Percentiles rank a stretch among this genome's conserved stretches.
Evolutionary conservation across 164 flowering plant genomes (phyloP).

Genomic region (Magnolia changhungtana): DNA sequence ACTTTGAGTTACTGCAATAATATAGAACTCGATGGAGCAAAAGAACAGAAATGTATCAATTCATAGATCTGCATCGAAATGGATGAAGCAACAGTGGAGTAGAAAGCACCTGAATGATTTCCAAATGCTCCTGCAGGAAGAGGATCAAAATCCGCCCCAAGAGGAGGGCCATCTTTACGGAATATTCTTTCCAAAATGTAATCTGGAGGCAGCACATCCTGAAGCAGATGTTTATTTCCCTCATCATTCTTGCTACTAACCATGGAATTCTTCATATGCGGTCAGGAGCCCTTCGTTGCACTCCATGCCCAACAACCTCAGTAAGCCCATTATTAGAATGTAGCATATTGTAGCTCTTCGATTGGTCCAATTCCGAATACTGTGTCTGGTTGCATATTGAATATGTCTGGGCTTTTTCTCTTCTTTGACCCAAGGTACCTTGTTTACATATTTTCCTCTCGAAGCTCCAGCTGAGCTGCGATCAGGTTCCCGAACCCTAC

Average conservation of each 20-base stretch:
- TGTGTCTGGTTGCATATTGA: constrained; percentile 3
- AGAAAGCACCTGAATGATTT: constrained; percentile 29
- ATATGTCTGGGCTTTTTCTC: constrained; percentile 2
- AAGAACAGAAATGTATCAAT: not conserved
- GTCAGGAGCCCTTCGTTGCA: not conserved
- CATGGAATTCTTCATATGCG: not conserved
- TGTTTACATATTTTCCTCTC: constrained; percentile 11
- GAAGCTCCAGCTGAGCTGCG: constrained; percentile 2
- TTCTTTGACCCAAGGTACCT: constrained; percentile 5
- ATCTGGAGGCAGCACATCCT: constrained; percentile 48
- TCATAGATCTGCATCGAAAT: not conserved
- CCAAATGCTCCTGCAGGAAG: constrained; percentile 46
- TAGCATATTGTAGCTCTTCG: not conserved
- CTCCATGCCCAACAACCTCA: constrained; percentile 3
- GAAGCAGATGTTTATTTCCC: constrained; percentile 27
- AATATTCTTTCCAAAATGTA: constrained; percentile 60
- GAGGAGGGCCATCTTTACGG: constrained; percentile 85
- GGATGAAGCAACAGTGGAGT: not conserved
- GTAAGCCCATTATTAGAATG: not conserved
- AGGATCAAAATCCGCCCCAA: constrained; percentile 70
- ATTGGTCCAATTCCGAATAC: constrained; percentile 3
- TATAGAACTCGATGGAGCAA: not conserved
- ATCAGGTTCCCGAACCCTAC: not conserved
- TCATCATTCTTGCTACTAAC: constrained; percentile 10
- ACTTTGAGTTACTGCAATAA: not conserved